Evolutionary conservation across 257 asterid species (phyloP).

Genomic region (Misopates orontium): DNA sequence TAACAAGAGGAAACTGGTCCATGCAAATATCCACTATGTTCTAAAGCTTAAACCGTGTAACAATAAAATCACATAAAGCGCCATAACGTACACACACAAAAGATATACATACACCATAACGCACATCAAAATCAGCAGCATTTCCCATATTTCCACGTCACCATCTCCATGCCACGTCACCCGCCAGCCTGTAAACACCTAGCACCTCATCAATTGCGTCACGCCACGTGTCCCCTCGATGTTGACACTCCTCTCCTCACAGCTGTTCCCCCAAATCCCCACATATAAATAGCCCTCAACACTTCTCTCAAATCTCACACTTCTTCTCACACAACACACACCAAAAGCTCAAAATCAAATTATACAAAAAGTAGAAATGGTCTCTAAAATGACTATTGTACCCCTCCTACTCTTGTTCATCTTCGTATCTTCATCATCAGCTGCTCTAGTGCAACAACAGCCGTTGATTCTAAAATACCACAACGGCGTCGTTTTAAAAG

Average conservation of each 20-base stretch:
- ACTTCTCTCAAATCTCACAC: background rate
- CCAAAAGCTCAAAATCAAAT: background rate
- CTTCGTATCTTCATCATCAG: conserved; percentile 25
- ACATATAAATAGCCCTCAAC: conserved; percentile 30
- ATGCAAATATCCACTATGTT: background rate
- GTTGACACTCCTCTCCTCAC: conserved; percentile 11
- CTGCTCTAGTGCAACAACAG: conserved; percentile 40
- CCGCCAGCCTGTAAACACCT: conserved; percentile 52
- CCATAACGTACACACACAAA: too few relatives aligned
- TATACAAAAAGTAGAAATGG: background rate
- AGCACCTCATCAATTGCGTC: background rate
- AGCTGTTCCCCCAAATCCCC: conserved; percentile 27
- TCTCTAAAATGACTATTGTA: too few relatives aligned
- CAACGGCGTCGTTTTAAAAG: conserved; percentile 47
- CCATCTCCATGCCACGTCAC: conserved; percentile 33
- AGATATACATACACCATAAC: background rate
- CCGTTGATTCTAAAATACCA: conserved; percentile 48
- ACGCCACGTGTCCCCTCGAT: conserved; percentile 36
- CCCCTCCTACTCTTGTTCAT: conserved; percentile 17
- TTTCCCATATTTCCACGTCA: conserved; percentile 34
- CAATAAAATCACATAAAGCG: background rate
- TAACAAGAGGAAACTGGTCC: background rate
- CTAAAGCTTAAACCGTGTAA: background rate
- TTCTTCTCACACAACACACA: background rate
- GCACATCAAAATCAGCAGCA: conserved; percentile 14